These are phyloP conservation scores for Zymoseptoria ardabiliae DNA, from an alignment of 2,329 filamentous ascomycete species.

Conservation along the genomic window DNA sequence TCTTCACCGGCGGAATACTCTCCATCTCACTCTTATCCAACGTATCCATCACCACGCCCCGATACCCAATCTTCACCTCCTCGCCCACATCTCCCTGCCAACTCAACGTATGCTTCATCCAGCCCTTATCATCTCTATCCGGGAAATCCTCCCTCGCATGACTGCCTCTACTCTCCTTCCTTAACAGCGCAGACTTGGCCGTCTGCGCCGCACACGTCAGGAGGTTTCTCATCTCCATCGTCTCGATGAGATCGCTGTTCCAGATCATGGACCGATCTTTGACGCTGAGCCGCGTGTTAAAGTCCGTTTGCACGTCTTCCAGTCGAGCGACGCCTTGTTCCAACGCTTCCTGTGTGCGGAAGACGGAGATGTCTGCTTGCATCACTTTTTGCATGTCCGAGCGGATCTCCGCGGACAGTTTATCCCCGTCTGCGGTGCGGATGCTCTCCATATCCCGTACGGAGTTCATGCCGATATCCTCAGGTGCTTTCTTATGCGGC, in stretches of 20 bases:
- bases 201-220: constrained; percentile 43
- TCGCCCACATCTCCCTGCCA: constrained; percentile 38
- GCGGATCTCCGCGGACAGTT: constrained; percentile 33
- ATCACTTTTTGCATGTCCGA: constrained; percentile 41
- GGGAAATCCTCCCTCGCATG: constrained; percentile 44
- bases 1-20: constrained; percentile 25
- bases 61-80: constrained; percentile 36
- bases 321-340: constrained; percentile 29
- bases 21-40: constrained; percentile 40
- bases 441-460: constrained; percentile 31
- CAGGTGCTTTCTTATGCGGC: constrained; percentile 29
- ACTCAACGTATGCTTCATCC: constrained; percentile 43
- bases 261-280: constrained; percentile 42
- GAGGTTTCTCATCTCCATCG: constrained; percentile 41
- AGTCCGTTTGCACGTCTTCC: constrained; percentile 31
- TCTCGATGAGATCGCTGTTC: constrained; percentile 44
- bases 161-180: constrained; percentile 40
- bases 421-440: constrained; percentile 32
- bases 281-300: constrained; percentile 31
- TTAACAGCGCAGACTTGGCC: constrained; percentile 36
- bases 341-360: constrained; percentile 37
- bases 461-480: constrained; percentile 26
- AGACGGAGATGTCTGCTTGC: constrained; percentile 42
- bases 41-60: constrained; percentile 37
- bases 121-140: constrained; percentile 36